Percentiles rank a stretch among this genome's conserved stretches.
Conservation (phyloP, 2,329 filamentous ascomycete genomes). For the Clonostachys rosea region DNA sequence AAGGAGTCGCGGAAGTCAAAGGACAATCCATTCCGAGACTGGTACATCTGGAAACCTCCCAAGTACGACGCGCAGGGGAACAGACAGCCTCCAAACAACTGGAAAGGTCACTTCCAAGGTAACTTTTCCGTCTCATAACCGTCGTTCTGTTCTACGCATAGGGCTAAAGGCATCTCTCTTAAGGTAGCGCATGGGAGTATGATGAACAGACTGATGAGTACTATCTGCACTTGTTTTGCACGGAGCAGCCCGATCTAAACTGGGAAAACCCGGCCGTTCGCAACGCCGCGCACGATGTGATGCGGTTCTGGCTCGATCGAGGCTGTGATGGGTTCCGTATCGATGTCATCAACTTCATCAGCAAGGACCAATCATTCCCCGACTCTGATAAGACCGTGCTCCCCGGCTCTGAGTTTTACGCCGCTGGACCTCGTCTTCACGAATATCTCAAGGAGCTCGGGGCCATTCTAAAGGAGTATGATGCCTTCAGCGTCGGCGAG, state of each 20-base stretch:
- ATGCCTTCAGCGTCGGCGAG: constrained; percentile 48
- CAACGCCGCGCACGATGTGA: constrained; percentile 60
- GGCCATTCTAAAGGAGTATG: constrained; percentile 35
- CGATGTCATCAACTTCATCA: constrained; percentile 65
- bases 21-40: constrained; percentile 50
- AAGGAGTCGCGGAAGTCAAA: constrained; percentile 47
- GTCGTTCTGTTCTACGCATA: too few relatives aligned
- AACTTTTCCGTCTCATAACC: background rate
- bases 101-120: constrained; percentile 35
- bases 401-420: constrained; percentile 37
- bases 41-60: constrained; percentile 63
- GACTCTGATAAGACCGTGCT: constrained; percentile 32
- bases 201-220: constrained; percentile 44
- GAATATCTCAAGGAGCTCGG: constrained; percentile 41
- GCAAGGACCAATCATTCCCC: constrained; percentile 53
- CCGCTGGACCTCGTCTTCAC: constrained; percentile 45
- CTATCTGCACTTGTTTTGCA: constrained; percentile 65
- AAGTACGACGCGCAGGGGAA: constrained; percentile 51
- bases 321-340: constrained; percentile 64
- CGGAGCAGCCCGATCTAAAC: constrained; percentile 72
- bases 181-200: constrained; percentile 41
- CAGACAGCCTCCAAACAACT: constrained; percentile 57
- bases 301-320: constrained; percentile 70
- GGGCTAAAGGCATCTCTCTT: background rate
- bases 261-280: constrained; percentile 68